A percentile compares a stretch with the other conserved stretches of the same genome.
phyloP scores from a whole-genome alignment of 202 grass and related monocot genomes.

The Dendrocalamus latiflorus region DNA sequence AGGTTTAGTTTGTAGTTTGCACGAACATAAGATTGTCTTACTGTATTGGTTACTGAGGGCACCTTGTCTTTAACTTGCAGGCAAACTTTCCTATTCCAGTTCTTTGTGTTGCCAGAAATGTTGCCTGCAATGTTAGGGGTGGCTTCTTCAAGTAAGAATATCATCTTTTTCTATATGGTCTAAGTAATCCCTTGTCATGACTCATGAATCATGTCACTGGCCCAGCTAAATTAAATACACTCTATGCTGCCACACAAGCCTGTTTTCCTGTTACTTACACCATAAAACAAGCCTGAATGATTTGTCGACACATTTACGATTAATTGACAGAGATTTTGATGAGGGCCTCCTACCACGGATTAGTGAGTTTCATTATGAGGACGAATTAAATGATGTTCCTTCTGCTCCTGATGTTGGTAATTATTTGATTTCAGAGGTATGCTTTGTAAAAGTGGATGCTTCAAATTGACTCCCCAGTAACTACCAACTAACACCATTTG shows the following conservation, averaged over 20 bases:
- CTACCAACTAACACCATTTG: background rate
- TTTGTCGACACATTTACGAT: conserved; percentile 7
- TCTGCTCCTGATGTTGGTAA: conserved; percentile 62
- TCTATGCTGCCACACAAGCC: background rate
- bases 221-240: conserved; percentile 20
- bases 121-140: conserved; percentile 83
- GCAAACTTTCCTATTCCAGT: conserved; percentile 57
- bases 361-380: conserved; percentile 50
- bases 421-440: conserved; percentile 83
- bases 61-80: conserved; percentile 28
- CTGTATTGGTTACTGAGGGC: conserved; percentile 11
- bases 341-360: conserved; percentile 57
- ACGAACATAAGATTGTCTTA: conserved; percentile 10
- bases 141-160: conserved; percentile 70
- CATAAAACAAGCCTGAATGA: background rate
- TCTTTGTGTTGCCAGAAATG: conserved; percentile 75
- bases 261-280: conserved; percentile 21
- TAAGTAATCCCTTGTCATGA: conserved; percentile 2
- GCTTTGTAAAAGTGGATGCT: conserved; percentile 5
- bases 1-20: conserved; percentile 17
- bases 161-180: conserved; percentile 18
- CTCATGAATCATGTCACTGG: background rate
- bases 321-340: conserved; percentile 64
- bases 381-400: conserved; percentile 54
- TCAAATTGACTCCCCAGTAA: conserved; percentile 5